Evolutionary conservation across 2,329 filamentous ascomycete genomes (phyloP).

Genomic region (Acarospora socialis): DNA sequence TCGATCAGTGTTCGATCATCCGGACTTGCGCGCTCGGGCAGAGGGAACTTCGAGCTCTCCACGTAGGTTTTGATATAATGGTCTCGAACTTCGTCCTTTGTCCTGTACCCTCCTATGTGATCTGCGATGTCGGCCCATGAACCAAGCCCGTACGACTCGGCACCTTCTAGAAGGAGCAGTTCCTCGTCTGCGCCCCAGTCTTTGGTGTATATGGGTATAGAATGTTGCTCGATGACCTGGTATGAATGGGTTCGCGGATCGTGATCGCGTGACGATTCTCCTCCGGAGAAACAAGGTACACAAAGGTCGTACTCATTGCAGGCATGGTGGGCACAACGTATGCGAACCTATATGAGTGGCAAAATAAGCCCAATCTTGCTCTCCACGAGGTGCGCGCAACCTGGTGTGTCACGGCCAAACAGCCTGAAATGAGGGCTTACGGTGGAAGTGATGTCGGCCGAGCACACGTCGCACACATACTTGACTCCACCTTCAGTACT

Average conservation of each 20-base stretch:
- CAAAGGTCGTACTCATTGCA: slow-evolving; percentile 96
- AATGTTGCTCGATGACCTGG: slow-evolving; percentile 95
- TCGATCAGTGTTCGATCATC: slow-evolving; percentile 65
- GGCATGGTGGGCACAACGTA: slow-evolving; percentile 68
- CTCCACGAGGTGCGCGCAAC: neutral
- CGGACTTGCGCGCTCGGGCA: slow-evolving; percentile 75
- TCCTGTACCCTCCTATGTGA: slow-evolving; percentile 88
- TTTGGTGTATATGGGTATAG: slow-evolving; percentile 84
- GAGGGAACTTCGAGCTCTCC: slow-evolving; percentile 66
- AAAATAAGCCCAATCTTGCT: slow-evolving; percentile 1
- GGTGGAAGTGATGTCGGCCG: slow-evolving; percentile 90
- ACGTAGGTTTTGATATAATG: slow-evolving; percentile 87
- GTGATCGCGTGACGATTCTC: slow-evolving; percentile 67
- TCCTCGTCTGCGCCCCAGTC: slow-evolving; percentile 98
- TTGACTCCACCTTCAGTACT: slow-evolving; percentile 82
- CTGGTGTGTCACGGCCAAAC: neutral
- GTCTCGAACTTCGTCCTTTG: slow-evolving; percentile 88
- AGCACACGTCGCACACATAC: slow-evolving; percentile 95
- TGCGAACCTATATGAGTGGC: slow-evolving; percentile 55
- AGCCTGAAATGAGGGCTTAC: slow-evolving; percentile 37
- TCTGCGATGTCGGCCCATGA: slow-evolving; percentile 98
- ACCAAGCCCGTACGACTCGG: slow-evolving; percentile 88
- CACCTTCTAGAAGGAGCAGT: slow-evolving; percentile 79
- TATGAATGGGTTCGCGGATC: slow-evolving; percentile 76
- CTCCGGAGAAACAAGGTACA: slow-evolving; percentile 82